Evolutionary conservation across 805 yeast species (phyloP), one percentile per base, ranked within the genome.

Genomic region (Clavispora phyllophila): DNA sequence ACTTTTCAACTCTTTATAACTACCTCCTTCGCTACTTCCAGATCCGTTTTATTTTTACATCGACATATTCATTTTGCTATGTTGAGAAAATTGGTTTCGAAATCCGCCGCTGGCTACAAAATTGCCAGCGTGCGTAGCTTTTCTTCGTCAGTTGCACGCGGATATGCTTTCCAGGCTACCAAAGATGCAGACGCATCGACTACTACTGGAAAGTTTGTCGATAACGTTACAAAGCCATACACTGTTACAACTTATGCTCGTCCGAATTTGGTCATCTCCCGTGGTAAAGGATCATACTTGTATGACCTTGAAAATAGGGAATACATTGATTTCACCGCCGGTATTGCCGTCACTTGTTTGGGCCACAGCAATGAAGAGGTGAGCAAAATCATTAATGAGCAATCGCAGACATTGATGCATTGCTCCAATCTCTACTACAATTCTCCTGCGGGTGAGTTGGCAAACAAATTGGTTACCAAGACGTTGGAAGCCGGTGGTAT

Each of bases 261-360:
- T 55, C 95, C 96, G 10, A 72, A 79, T 36, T 63, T 89, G 39
- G 85, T 88, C 14, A 72, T 91, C 43, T 80, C 84, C 38, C 83
- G 82, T 46, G 99, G 96, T 27, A 65, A 79, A 53, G 96, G 96
- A 15, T 78, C 89, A n/a, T 71, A 72, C 41, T 61, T 93, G 42
- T 89, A 82, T 72, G 99, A 93, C 62, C 64, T 84, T 38, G 88
- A 87, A 54, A 84, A 84, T 46, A 73, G 79, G 31, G 75, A 83
- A 59, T 93, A 83, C 57, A 73, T 93, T 39, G 99, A 93, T 60
- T 91, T 93, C 65, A 82, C 91, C 1, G 89, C 97, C 2, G 99
- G 99, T 41, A 91, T 93, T 52, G 98, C 99, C 1, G 99, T 93
- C 13, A 91, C 96, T n/a, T 83, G 87, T 1, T 70, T 93, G 49